Conservation (phyloP, 2,329 filamentous ascomycete genomes). For the Didymella arachidicola region DNA sequence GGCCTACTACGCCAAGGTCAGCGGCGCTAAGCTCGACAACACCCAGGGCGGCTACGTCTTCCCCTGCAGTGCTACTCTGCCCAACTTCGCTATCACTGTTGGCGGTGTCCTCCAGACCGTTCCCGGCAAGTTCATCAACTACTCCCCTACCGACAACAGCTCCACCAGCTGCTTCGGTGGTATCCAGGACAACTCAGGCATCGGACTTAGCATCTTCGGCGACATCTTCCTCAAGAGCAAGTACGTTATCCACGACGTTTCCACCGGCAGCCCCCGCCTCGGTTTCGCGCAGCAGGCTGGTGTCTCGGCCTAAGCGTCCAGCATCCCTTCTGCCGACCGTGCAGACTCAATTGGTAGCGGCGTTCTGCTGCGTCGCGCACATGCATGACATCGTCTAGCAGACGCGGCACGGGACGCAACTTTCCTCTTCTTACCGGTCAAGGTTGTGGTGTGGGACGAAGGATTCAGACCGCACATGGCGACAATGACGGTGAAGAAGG, state of each 20-base stretch:
- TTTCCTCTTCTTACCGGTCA: conserved; percentile 2
- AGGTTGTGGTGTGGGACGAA: neutral
- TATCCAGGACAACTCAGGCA: conserved; percentile 69
- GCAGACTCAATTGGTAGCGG: neutral
- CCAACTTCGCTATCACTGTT: conserved; percentile 63
- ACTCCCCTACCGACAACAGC: conserved; percentile 53
- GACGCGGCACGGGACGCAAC: conserved; percentile 12
- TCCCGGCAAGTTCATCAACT: conserved; percentile 65
- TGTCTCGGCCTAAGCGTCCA: conserved; percentile 21
- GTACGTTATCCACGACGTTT: conserved; percentile 68
- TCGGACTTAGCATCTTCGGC: conserved; percentile 74
- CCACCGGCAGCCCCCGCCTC: conserved; percentile 48
- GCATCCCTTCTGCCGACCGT: too few relatives aligned
- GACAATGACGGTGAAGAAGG: conserved; percentile 21
- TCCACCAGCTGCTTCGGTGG: conserved; percentile 73
- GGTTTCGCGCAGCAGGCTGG: conserved; percentile 55
- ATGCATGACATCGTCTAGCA: conserved; percentile 4
- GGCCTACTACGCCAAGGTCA: conserved; percentile 67
- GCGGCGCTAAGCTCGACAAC: conserved; percentile 58
- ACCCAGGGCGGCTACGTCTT: conserved; percentile 64
- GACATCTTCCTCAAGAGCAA: conserved; percentile 81
- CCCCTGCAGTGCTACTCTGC: conserved; percentile 60
- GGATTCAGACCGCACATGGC: neutral
- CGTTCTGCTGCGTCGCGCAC: neutral
- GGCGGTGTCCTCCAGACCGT: conserved; percentile 59